Percentiles rank a stretch among this genome's conserved stretches.
These are phyloP conservation scores for Aschersonia sp. DNA, from an alignment of 2,329 filamentous ascomycete genomes.

Conservation along the genomic window DNA sequence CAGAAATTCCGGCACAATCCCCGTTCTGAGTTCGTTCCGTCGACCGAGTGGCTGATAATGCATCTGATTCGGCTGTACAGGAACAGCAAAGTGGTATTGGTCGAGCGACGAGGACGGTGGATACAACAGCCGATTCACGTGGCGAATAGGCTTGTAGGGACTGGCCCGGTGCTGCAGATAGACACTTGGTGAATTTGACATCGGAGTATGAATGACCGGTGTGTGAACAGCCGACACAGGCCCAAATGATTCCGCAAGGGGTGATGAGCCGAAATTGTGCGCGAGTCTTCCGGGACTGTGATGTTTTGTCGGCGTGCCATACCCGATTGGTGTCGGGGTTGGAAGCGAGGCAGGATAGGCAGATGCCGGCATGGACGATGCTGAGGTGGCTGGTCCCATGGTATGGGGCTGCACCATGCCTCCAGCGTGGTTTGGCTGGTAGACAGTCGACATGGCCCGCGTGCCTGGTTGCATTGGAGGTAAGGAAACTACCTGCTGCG, in stretches of 20 bases:
- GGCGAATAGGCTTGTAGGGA: constrained; percentile 80
- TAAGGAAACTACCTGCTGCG: constrained; percentile 32
- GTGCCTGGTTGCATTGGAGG: constrained; percentile 45
- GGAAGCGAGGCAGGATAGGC: constrained; percentile 8
- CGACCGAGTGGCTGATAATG: constrained; percentile 69
- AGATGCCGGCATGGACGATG: constrained; percentile 9
- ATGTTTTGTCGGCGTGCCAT: constrained; percentile 36
- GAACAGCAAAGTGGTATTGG: constrained; percentile 47
- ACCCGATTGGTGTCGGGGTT: constrained; percentile 20
- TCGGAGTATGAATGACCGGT: constrained; percentile 43
- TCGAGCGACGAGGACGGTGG: constrained; percentile 71
- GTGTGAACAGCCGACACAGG: constrained; percentile 38
- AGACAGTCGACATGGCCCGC: constrained; percentile 67
- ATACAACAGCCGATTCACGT: constrained; percentile 81
- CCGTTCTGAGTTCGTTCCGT: constrained; percentile 50
- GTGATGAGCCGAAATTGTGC: constrained; percentile 42
- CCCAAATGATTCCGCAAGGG: constrained; percentile 46
- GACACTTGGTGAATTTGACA: constrained; percentile 70
- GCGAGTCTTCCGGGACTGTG: constrained; percentile 35
- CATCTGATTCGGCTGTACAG: constrained; percentile 56
- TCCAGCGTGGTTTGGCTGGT: constrained; percentile 35
- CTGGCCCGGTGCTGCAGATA: constrained; percentile 81
- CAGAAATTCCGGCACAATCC: constrained; percentile 52
- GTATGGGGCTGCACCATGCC: constrained; percentile 20
- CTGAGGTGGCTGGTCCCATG: constrained; percentile 10